Conservation (phyloP, 2,329 filamentous ascomycete genomes). For the Exophiala bonariae region DNA sequence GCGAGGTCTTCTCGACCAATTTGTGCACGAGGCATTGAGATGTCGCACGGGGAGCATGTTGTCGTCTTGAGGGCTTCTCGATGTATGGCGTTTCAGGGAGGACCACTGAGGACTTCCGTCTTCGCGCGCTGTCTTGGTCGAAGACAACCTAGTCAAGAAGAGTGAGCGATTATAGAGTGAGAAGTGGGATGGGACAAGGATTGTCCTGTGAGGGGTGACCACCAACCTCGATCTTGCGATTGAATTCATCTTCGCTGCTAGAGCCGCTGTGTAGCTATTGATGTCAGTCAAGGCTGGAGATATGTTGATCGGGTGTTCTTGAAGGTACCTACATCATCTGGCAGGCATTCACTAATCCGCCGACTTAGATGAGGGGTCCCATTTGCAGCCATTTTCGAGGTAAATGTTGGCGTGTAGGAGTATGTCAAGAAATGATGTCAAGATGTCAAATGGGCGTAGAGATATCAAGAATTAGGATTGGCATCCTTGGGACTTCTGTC, state of each 20-base stretch:
- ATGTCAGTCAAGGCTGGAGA: conserved; percentile 1
- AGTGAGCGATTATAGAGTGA: background rate
- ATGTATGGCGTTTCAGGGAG: conserved; percentile 25
- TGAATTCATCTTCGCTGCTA: conserved; percentile 37
- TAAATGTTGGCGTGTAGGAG: background rate
- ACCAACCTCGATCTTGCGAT: conserved; percentile 31
- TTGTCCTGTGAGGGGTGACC: conserved; percentile 1
- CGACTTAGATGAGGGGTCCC: conserved; percentile 24
- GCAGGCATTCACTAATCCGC: conserved; percentile 23
- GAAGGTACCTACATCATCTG: conserved; percentile 17
- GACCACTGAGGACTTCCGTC: conserved; percentile 62
- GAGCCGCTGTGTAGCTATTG: conserved; percentile 33
- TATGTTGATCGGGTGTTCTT: background rate
- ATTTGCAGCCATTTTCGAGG: conserved; percentile 4
- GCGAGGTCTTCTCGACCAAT: conserved; percentile 47
- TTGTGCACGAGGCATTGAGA: conserved; percentile 65
- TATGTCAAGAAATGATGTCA: background rate
- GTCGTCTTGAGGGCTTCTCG: conserved; percentile 37
- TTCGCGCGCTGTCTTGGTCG: conserved; percentile 50
- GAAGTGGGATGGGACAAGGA: background rate
- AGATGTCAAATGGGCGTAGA: too few relatives aligned
- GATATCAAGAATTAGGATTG: too few relatives aligned
- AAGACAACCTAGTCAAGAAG: conserved; percentile 53
- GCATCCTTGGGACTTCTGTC: too few relatives aligned
- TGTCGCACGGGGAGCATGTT: conserved; percentile 37